Evolutionary conservation across 2,329 filamentous ascomycete genomes (phyloP).

Genomic region (Fusarium verrucosum): DNA sequence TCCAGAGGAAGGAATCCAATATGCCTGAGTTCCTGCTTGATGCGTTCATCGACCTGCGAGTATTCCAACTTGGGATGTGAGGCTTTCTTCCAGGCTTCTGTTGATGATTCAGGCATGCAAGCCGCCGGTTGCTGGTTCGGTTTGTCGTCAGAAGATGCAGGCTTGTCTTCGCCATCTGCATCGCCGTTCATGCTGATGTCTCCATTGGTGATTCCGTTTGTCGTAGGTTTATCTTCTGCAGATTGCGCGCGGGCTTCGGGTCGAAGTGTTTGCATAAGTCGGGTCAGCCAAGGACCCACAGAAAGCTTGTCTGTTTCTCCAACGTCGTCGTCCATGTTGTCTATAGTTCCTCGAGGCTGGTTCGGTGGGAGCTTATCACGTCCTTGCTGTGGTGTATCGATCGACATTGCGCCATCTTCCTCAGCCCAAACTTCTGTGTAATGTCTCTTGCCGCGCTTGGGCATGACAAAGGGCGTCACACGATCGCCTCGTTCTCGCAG

Average conservation of each 20-base stretch:
- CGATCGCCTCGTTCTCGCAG: conserved; percentile 90
- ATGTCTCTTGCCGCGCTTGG: conserved; percentile 82
- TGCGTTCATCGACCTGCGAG: conserved; percentile 84
- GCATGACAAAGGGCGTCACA: conserved; percentile 83
- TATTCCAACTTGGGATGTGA: conserved; percentile 83
- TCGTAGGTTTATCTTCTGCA: conserved; percentile 65
- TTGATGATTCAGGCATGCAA: conserved; percentile 79
- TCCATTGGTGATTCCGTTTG: conserved; percentile 62
- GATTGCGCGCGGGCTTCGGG: conserved; percentile 72
- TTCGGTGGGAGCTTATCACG: conserved; percentile 78
- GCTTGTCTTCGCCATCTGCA: conserved; percentile 49
- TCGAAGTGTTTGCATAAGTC: conserved; percentile 81
- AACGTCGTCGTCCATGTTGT: conserved; percentile 86
- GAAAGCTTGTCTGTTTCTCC: conserved; percentile 90
- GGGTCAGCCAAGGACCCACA: conserved; percentile 83
- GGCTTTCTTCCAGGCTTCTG: conserved; percentile 81
- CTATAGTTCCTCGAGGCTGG: conserved; percentile 83
- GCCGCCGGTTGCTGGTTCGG: conserved; percentile 72
- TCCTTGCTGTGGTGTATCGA: conserved; percentile 71
- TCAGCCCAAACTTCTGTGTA: conserved; percentile 95
- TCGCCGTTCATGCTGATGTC: conserved; percentile 66
- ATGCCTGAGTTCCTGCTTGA: conserved; percentile 89
- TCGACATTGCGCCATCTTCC: conserved; percentile 82
- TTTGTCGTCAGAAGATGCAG: conserved; percentile 51
- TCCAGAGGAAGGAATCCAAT: conserved; percentile 85